phyloP scores from a whole-genome alignment of 2,329 filamentous ascomycete species.

The Raffaelea ambrosiae region DNA sequence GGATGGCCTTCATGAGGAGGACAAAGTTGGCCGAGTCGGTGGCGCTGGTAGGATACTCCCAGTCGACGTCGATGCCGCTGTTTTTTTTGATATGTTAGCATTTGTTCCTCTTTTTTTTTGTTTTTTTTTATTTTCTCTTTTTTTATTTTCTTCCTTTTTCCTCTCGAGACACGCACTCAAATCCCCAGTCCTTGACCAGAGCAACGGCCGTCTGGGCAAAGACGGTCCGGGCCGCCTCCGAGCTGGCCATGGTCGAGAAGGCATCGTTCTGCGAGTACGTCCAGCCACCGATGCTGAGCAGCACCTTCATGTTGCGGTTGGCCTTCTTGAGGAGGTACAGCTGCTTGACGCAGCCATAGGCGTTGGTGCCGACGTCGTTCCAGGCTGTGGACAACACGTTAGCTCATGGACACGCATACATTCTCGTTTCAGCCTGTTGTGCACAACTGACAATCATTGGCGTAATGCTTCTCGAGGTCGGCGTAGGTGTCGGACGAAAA shows the following conservation, averaged over 20 bases:
- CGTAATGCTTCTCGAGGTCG: conserved; percentile 65
- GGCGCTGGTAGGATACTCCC: conserved; percentile 28
- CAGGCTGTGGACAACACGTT: conserved; percentile 29
- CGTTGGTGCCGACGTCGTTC: conserved; percentile 59
- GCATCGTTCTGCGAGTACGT: conserved; percentile 63
- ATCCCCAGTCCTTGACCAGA: conserved; percentile 64
- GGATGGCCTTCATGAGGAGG: conserved; percentile 34
- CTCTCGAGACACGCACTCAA: conserved; percentile 11
- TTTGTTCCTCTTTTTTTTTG: neutral
- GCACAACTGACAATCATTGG: conserved; percentile 46
- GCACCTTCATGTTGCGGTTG: conserved; percentile 69
- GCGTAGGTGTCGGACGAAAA: conserved; percentile 61
- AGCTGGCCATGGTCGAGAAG: conserved; percentile 60
- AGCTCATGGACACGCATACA: no score
- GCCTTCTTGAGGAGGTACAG: conserved; percentile 67
- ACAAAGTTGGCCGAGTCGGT: conserved; percentile 35
- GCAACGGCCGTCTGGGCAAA: conserved; percentile 65
- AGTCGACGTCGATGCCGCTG: conserved; percentile 27
- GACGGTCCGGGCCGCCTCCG: conserved; percentile 47
- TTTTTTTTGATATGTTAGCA: conserved; percentile 3
- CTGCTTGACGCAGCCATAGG: conserved; percentile 76
- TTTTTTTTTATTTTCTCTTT: neutral
- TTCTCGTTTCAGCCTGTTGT: neutral
- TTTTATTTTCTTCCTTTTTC: neutral
- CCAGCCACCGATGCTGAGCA: conserved; percentile 80